Percentiles rank a stretch among this genome's conserved stretches.
Evolutionary conservation across 2,329 filamentous ascomycete genomes (phyloP).

Genomic region (Stromatinia cepivora): DNA sequence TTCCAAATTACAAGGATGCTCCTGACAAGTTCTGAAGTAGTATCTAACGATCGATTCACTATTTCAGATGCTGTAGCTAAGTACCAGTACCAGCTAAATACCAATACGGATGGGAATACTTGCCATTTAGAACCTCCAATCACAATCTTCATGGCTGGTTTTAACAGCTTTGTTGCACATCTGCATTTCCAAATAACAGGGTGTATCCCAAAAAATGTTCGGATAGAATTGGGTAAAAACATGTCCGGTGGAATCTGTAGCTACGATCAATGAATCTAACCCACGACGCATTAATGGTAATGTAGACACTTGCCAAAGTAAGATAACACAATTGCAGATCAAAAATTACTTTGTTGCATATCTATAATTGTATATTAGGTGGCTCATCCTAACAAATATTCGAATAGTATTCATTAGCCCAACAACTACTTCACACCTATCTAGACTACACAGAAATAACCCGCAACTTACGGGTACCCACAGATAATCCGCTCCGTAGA

Average conservation of each 20-base stretch:
- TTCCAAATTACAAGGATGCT: neutral
- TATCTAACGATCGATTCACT: neutral
- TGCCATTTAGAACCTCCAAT: neutral
- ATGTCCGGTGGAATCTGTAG: too few relatives aligned
- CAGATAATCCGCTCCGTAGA: too few relatives aligned
- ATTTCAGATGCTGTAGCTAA: neutral
- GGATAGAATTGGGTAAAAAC: too few relatives aligned
- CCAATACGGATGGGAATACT: too few relatives aligned
- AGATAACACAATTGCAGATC: too few relatives aligned
- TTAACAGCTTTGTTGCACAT: neutral
- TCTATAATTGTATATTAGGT: too few relatives aligned
- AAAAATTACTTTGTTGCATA: neutral
- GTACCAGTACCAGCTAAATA: neutral
- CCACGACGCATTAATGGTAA: too few relatives aligned
- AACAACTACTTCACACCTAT: too few relatives aligned
- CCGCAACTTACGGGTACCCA: too few relatives aligned
- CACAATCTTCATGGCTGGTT: neutral
- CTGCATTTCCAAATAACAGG: neutral
- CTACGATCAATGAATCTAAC: too few relatives aligned
- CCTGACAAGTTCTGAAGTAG: neutral
- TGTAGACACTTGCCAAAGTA: too few relatives aligned
- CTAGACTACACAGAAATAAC: too few relatives aligned
- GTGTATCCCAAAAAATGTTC: neutral
- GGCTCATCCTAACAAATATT: neutral
- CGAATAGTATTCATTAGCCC: neutral